These are phyloP conservation scores for Naganishia cerealis DNA, from an alignment of 1,284 basidiomycete species.

Conservation along the genomic window DNA sequence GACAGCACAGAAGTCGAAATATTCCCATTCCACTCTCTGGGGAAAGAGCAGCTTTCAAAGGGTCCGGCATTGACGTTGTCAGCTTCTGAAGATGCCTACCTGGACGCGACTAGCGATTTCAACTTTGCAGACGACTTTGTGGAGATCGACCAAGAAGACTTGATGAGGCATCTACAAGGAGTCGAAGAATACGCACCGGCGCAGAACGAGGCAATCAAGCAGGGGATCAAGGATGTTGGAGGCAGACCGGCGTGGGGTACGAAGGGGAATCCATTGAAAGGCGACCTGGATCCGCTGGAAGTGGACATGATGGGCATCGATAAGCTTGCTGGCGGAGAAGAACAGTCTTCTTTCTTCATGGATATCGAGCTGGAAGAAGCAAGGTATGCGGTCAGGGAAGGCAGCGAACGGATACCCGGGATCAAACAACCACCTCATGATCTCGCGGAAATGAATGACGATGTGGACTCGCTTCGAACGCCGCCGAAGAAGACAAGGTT, in stretches of 20 bases:
- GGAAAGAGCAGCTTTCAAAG: neutral
- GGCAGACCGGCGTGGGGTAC: slow-evolving; percentile 8
- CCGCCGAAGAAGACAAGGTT: neutral
- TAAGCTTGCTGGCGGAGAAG: slow-evolving; percentile 7
- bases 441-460: neutral
- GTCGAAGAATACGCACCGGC: neutral
- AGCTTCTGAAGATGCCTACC: neutral
- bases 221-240: neutral
- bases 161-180: neutral
- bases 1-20: too few relatives aligned
- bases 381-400: neutral
- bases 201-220: neutral
- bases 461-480: neutral
- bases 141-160: neutral
- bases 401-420: neutral
- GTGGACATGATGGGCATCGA: neutral
- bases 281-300: slow-evolving; percentile 11
- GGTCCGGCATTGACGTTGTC: neutral
- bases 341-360: neutral
- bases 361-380: neutral
- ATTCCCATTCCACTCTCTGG: neutral
- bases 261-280: slow-evolving; percentile 5
- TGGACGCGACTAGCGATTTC: neutral
- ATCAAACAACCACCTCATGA: neutral
- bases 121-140: neutral